A percentile compares a stretch with the other conserved stretches of the same genome.
Conservation (phyloP, 768 basidiomycete genomes). For the Suillus americanus region DNA sequence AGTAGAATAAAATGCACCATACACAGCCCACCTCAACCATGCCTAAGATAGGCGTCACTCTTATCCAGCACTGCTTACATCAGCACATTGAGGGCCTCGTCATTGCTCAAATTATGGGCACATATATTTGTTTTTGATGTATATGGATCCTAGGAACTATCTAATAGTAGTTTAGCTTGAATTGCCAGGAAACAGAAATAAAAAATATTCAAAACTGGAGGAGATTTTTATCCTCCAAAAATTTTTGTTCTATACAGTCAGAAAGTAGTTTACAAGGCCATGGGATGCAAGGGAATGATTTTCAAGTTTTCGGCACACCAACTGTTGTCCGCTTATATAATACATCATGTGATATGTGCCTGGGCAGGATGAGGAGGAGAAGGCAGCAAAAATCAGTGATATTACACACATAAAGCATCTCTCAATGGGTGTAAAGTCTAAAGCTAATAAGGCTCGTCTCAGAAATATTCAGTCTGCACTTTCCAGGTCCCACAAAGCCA, state of each 20-base stretch:
- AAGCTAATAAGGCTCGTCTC: background rate
- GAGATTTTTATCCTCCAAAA: background rate
- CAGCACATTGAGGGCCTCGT: no score
- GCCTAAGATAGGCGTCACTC: no score
- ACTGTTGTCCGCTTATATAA: background rate
- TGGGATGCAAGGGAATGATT: background rate
- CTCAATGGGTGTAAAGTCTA: background rate
- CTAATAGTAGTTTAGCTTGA: background rate
- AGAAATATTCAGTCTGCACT: no score
- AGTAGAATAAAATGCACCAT: no score
- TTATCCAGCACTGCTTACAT: no score
- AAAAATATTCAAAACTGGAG: background rate
- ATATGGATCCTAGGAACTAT: background rate
- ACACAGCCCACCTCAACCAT: no score
- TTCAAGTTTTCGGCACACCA: background rate
- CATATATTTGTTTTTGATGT: background rate
- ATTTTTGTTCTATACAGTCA: background rate
- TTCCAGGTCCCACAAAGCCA: no score
- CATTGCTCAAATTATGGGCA: constrained; percentile 24
- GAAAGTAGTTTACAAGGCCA: background rate
- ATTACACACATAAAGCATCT: background rate
- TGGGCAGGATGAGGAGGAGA: background rate
- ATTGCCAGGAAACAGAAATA: background rate
- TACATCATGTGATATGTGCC: background rate
- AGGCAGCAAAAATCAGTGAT: background rate